Base-by-base conservation (phyloP, 2,329 filamentous ascomycete species). In the Hypocreales sp. region DNA sequence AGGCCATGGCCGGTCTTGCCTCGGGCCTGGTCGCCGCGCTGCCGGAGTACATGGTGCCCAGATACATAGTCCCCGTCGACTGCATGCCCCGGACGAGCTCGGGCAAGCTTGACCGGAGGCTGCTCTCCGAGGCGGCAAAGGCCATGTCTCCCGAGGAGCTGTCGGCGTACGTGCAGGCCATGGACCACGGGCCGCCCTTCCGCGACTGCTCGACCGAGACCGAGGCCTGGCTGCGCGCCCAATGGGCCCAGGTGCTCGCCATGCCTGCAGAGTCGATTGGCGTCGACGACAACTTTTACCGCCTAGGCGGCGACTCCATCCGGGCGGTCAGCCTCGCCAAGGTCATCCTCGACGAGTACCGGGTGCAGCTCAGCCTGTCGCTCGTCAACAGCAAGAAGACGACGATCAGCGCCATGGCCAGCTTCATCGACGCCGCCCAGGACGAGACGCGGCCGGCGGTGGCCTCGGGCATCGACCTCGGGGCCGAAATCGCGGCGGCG, bases 21-120 rank as follows among this genome's bases (percentile, higher is more conserved):
- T 6, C 25, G 13, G 21, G n/a, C 26, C n/a, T 29, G 18, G 15
- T 18, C 26, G 16, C 28, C 22, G 14, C 15, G 8, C 10, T 37
- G 8, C 45, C 46, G 3, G 34, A 38, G 14, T 58, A 59, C 38
- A 60, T 60, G 56, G 43, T 60, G 0, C 56, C 56, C 4, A 46
- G 49, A 1, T 44, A 47, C 5, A 55, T 55, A 21, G 46, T 60
- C 15, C 53, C 55, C 7, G 37, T 58, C 10, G 37, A 40, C 2
- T 34, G 42, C 11, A 56, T 60, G 45, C 56, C 56, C 11, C 8
- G 31, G 3, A 34, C 25, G 2, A 27, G 23, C 3, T 31, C 35
- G 1, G 32, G 28, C 1, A 37, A 37, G 14, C 14, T 31, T 2
- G 31, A 37, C 10, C 19, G 31, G 11, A 28, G 22, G 11, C 17